A percentile compares a stretch with the other conserved stretches of the same genome.
Conservation (phyloP, 2,329 filamentous ascomycete species). For the Claviceps sp. region DNA sequence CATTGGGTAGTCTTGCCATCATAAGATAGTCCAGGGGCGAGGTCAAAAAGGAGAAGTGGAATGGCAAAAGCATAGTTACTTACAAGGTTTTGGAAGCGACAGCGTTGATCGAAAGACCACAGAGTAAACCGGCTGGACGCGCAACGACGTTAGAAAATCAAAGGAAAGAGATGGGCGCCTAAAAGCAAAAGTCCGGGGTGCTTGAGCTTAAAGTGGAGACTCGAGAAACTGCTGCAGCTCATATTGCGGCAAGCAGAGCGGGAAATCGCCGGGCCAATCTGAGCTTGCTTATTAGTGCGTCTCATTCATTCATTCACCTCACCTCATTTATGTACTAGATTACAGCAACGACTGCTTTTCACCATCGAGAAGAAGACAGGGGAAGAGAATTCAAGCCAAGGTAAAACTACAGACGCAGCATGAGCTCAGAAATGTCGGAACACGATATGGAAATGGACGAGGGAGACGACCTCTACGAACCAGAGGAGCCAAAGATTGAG, state of each 20-base stretch:
- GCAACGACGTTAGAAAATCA: constrained; percentile 30
- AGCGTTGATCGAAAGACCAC: constrained; percentile 50
- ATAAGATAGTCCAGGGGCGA: too few relatives aligned
- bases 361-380: not conserved
- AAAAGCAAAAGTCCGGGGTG: not conserved
- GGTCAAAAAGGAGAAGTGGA: not conserved
- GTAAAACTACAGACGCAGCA: not conserved
- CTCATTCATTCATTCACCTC: too few relatives aligned
- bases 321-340: not conserved
- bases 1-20: too few relatives aligned
- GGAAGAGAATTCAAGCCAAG: not conserved
- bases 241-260: constrained; percentile 5
- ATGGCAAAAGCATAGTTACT: constrained; percentile 7
- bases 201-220: not conserved
- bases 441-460: constrained; percentile 51
- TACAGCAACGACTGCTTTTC: not conserved
- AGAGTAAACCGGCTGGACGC: constrained; percentile 46
- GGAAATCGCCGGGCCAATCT: constrained; percentile 16
- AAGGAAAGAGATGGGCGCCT: constrained; percentile 2
- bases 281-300: constrained; percentile 5
- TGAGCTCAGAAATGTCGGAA: constrained; percentile 7
- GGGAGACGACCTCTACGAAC: constrained; percentile 53
- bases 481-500: constrained; percentile 38
- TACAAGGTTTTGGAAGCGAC: constrained; percentile 40
- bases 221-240: not conserved